These are phyloP conservation scores for Puccinia horiana DNA, from an alignment of 1,284 basidiomycete genomes.

Conservation along the genomic window DNA sequence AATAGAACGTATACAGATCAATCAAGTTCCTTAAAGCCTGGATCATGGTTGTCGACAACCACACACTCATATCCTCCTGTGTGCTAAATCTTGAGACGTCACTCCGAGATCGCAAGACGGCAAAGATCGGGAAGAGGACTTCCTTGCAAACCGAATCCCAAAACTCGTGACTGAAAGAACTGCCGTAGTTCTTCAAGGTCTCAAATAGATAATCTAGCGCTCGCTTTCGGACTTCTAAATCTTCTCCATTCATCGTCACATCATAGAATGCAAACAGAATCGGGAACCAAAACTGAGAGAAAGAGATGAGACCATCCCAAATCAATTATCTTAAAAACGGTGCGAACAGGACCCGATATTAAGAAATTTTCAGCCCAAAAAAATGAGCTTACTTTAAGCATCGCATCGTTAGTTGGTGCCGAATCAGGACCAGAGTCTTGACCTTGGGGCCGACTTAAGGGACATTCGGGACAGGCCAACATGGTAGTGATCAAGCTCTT, in stretches of 20 bases:
- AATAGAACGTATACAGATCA: conserved; percentile 94
- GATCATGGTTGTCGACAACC: conserved; percentile 99
- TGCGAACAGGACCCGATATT: background rate
- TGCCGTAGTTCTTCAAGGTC: conserved; percentile 87
- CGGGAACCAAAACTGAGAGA: conserved; percentile 80
- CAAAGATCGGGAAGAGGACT: conserved; percentile 97
- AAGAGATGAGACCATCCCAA: background rate
- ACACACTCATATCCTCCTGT: conserved; percentile 98
- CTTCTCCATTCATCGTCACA: conserved; percentile 99
- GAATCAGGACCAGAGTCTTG: conserved; percentile 57
- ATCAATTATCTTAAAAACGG: background rate
- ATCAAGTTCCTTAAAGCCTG: conserved; percentile 94
- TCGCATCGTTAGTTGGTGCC: conserved; percentile 68
- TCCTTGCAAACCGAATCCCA: conserved; percentile 98
- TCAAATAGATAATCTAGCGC: conserved; percentile 94
- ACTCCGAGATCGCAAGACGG: conserved; percentile 77
- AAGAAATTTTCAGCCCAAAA: background rate
- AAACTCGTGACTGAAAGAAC: conserved; percentile 83
- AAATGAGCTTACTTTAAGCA: conserved; percentile 67
- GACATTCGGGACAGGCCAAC: conserved; percentile 80
- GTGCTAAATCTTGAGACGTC: conserved; percentile 90
- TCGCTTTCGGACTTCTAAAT: conserved; percentile 93
- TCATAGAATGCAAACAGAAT: conserved; percentile 96
- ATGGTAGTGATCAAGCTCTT: conserved; percentile 87
- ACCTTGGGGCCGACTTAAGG: conserved; percentile 61